phyloP scores from a whole-genome alignment of 2,329 filamentous ascomycete genomes.

The Fusarium newnesense region DNA sequence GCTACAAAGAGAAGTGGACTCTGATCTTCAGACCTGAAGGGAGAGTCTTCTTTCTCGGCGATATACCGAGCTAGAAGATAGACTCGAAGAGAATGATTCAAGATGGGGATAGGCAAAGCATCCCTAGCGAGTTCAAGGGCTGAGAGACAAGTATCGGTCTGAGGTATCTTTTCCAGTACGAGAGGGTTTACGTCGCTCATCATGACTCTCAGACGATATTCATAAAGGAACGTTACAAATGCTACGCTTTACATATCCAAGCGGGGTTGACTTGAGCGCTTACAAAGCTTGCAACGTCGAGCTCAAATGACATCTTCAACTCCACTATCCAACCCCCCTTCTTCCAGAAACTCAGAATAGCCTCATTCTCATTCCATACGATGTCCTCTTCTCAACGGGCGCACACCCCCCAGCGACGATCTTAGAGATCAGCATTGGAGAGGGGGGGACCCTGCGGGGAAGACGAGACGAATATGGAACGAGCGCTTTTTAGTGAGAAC shows the following conservation, averaged over 20 bases:
- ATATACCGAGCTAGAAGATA: slow-evolving; percentile 42
- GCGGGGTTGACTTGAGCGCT: slow-evolving; percentile 2
- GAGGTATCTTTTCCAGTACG: slow-evolving; percentile 20
- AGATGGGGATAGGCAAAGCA: slow-evolving; percentile 40
- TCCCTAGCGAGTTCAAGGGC: slow-evolving; percentile 31
- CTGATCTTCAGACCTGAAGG: slow-evolving; percentile 11
- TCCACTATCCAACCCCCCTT: background rate
- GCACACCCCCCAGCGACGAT: slow-evolving; percentile 19
- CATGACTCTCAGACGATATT: background rate
- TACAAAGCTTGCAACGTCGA: slow-evolving; percentile 8
- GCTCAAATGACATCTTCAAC: background rate
- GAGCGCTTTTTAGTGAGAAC: background rate
- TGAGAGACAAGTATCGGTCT: slow-evolving; percentile 19
- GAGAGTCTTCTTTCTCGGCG: slow-evolving; percentile 30
- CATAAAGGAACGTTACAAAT: background rate
- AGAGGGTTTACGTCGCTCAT: background rate
- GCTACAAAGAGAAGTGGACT: slow-evolving; percentile 48
- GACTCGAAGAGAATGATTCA: slow-evolving; percentile 47
- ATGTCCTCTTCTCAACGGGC: background rate
- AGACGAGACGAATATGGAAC: slow-evolving; percentile 20
- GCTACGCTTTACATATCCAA: background rate
- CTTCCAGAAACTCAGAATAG: slow-evolving; percentile 7
- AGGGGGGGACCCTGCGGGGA: slow-evolving; percentile 26
- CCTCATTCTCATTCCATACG: slow-evolving; percentile 19
- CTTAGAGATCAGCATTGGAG: slow-evolving; percentile 8